A percentile compares a stretch with the other conserved stretches of the same genome.
These are phyloP conservation scores for Aspergillus puulaauensis DNA, from an alignment of 2,329 filamentous ascomycete species.

Conservation along the genomic window DNA sequence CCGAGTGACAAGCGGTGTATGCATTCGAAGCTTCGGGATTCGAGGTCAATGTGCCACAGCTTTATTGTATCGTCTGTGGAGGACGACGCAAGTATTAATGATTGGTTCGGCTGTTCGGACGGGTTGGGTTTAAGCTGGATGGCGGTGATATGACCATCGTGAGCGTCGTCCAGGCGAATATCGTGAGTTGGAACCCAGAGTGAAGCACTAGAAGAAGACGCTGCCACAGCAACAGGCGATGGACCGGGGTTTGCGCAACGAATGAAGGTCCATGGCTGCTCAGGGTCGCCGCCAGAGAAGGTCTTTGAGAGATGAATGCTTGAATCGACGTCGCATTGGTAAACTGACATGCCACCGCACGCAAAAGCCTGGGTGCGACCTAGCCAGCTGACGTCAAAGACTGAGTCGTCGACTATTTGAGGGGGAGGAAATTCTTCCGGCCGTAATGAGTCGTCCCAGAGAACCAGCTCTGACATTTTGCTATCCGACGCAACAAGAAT, in stretches of 20 bases:
- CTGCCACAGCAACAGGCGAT: constrained; percentile 39
- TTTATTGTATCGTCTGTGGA: constrained; percentile 47
- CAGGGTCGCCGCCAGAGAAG: constrained; percentile 28
- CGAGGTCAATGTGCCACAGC: constrained; percentile 44
- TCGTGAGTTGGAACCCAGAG: constrained; percentile 49
- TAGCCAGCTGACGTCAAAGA: constrained; percentile 47
- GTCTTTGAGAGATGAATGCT: constrained; percentile 39
- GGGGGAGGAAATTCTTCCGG: constrained; percentile 38
- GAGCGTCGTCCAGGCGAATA: constrained; percentile 38
- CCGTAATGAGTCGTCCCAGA: constrained; percentile 44
- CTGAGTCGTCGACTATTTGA: constrained; percentile 35
- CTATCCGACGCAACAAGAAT: constrained; percentile 45
- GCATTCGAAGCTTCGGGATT: constrained; percentile 35
- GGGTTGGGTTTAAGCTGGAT: constrained; percentile 39
- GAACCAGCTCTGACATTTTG: constrained; percentile 40
- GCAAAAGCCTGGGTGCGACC: constrained; percentile 38
- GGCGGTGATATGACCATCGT: constrained; percentile 44
- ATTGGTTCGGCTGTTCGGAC: constrained; percentile 23
- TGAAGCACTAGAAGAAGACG: constrained; percentile 36
- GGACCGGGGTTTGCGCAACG: constrained; percentile 31
- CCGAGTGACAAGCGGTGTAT: constrained; percentile 39
- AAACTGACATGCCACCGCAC: constrained; percentile 41
- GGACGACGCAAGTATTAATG: constrained; percentile 43
- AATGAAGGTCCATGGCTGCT: constrained; percentile 43
- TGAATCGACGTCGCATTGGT: constrained; percentile 40